Evolutionary conservation across 148 eudicot species (phyloP), one percentile per base, ranked within the genome.

Genomic region (Spergularia bocconei): DNA sequence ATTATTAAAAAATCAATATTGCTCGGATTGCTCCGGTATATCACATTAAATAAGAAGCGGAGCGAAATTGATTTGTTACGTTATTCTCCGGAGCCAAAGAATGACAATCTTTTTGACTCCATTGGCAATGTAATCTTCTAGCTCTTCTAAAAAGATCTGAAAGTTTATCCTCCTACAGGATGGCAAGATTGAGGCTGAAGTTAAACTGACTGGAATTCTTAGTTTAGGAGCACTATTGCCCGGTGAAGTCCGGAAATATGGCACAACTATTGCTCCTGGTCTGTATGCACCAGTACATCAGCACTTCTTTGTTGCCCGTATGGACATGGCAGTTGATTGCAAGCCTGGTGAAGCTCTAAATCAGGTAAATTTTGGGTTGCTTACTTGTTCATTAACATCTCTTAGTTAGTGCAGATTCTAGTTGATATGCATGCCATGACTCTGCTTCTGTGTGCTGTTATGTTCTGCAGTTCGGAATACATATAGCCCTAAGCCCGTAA

Each of bases 241-340:
- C 55, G 98, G 99, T 64, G 99, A 96, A 86, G 75, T 74, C 64
- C 86, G 98, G 69, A 96, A 96, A 84, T 96, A 92, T 87, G 99
- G 99, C 51, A 96, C 99, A 55, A 92, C 88, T 10, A 96, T 96
- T 78, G 98, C 98, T 48, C 99, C 99, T 20, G 99, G 99, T 68
- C 72, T 96, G 78, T 96, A 96, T 88, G 99, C 99, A 44, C 99
- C 98, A 13, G 98, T 96, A 75, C 99, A 96, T 86, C 99, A 96
- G 72, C 99, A 96, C 78, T 96, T 96, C 69, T 96, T 96, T 71
- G 98, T 96, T 84, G 93, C 99, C 84, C 98, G 98, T 60, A 92
- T 96, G 99, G 97, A 96, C 84, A 96, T 96, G 99, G 85, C 98
- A 63, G 98, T 96, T 67, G 99, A 96, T 83, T 92, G 91, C 78